These are phyloP conservation scores for Kalaharituber pfeilii DNA, from an alignment of 2,329 filamentous ascomycete species.

Conservation along the genomic window DNA sequence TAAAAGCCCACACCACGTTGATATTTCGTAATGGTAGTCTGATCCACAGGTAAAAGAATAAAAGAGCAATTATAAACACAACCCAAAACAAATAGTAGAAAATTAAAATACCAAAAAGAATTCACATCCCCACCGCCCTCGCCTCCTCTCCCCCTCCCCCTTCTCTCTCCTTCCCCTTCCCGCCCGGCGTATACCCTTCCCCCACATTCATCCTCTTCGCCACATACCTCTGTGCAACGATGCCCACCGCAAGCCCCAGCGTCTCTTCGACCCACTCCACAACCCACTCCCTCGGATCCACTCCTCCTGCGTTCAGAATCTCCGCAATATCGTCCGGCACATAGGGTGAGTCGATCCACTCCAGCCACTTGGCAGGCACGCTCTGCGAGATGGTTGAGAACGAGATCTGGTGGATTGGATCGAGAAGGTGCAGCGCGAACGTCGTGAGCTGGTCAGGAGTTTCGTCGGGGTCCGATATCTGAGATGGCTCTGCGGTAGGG, in stretches of 20 bases:
- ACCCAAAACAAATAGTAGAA: no score
- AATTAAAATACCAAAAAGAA: no score
- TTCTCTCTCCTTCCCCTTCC: slow-evolving; percentile 39
- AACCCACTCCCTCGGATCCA: slow-evolving; percentile 93
- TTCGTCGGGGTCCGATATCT: slow-evolving; percentile 45
- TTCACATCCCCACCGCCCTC: slow-evolving; percentile 36
- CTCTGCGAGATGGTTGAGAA: slow-evolving; percentile 70
- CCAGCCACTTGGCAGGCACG: slow-evolving; percentile 68
- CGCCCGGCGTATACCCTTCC: slow-evolving; percentile 52
- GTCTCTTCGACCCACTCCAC: slow-evolving; percentile 92
- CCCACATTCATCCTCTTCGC: slow-evolving; percentile 91
- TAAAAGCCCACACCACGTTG: no score
- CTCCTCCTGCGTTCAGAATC: slow-evolving; percentile 55
- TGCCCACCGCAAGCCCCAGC: slow-evolving; percentile 57
- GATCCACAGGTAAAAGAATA: no score
- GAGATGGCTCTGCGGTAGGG: not conserved
- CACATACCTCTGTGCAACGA: slow-evolving; percentile 89
- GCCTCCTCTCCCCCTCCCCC: slow-evolving; percentile 43
- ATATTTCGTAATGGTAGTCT: no score
- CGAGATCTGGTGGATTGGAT: slow-evolving; percentile 79
- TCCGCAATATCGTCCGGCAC: slow-evolving; percentile 43
- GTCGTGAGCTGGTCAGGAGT: slow-evolving; percentile 33
- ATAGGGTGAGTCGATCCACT: slow-evolving; percentile 66
- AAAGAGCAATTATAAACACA: no score
- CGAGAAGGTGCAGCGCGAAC: slow-evolving; percentile 65